Evolutionary conservation across 306 rosid genomes (phyloP).

Genomic region (Delonix regia): DNA sequence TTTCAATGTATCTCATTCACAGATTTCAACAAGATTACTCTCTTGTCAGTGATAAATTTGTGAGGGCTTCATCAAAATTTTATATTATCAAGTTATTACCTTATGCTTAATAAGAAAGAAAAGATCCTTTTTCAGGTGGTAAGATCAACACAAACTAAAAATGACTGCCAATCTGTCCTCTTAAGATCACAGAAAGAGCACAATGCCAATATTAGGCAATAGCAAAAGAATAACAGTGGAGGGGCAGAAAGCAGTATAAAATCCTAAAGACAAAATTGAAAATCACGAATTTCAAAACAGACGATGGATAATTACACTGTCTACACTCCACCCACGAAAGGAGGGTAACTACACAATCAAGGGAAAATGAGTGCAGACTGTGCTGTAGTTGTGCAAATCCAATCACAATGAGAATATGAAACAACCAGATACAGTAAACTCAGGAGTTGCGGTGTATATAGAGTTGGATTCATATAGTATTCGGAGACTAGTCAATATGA

Average conservation of each 20-base stretch:
- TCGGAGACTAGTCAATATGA: neutral
- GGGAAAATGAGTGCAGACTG: neutral
- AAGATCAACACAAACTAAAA: neutral
- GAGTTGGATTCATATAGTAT: neutral
- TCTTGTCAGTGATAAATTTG: neutral
- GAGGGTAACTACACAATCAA: neutral
- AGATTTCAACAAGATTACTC: neutral
- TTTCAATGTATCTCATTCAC: neutral
- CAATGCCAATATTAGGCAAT: neutral
- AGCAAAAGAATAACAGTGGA: neutral
- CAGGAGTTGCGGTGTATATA: neutral
- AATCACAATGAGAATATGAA: neutral
- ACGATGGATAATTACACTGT: neutral
- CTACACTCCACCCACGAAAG: neutral
- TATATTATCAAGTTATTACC: neutral
- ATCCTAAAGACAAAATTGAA: neutral
- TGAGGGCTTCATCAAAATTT: constrained; percentile 6
- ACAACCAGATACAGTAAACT: neutral
- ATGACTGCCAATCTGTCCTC: neutral
- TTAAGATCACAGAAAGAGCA: constrained; percentile 11
- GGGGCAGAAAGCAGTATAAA: neutral
- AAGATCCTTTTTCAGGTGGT: neutral
- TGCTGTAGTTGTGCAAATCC: neutral
- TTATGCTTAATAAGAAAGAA: neutral
- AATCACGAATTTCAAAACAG: neutral